Evolutionary conservation across 257 asterid species (phyloP).

Genomic region (Solanum ossicruentum): DNA sequence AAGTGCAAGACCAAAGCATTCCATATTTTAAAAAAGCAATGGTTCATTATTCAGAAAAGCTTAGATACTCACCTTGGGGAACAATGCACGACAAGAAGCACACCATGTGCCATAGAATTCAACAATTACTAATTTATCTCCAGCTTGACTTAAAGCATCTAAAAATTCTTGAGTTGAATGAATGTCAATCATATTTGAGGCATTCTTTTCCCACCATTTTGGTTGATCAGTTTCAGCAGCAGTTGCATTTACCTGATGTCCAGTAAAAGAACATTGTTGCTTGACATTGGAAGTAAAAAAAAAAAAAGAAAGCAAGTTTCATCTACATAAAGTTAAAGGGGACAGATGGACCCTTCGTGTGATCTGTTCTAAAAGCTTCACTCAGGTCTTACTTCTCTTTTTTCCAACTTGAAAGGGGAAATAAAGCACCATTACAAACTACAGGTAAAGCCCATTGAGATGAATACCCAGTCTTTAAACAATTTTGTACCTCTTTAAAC

Average conservation of each 20-base stretch:
- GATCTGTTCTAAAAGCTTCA: not conserved
- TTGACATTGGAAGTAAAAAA: not conserved
- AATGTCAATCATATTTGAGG: constrained; percentile 32
- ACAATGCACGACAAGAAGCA: constrained; percentile 43
- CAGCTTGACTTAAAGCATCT: constrained; percentile 28
- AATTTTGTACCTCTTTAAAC: not conserved
- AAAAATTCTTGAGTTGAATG: constrained; percentile 29
- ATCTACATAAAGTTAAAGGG: not conserved
- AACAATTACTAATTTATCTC: constrained; percentile 30
- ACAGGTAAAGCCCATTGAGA: not conserved
- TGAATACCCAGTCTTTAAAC: not conserved
- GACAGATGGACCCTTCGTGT: not conserved
- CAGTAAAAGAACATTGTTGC: not conserved
- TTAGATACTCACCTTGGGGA: constrained; percentile 26
- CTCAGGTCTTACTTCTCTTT: not conserved
- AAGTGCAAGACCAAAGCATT: not conserved
- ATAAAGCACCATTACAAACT: not conserved
- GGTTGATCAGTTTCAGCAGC: constrained; percentile 27
- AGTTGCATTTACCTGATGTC: constrained; percentile 22
- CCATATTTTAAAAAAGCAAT: not conserved
- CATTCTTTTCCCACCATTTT: constrained; percentile 42
- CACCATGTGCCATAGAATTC: constrained; percentile 44
- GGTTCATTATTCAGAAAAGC: not conserved
- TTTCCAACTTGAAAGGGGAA: not conserved
- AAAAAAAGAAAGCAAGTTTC: not conserved